Evolutionary conservation across 1,284 basidiomycete species (phyloP).

Genomic region (Moniliella sp.): DNA sequence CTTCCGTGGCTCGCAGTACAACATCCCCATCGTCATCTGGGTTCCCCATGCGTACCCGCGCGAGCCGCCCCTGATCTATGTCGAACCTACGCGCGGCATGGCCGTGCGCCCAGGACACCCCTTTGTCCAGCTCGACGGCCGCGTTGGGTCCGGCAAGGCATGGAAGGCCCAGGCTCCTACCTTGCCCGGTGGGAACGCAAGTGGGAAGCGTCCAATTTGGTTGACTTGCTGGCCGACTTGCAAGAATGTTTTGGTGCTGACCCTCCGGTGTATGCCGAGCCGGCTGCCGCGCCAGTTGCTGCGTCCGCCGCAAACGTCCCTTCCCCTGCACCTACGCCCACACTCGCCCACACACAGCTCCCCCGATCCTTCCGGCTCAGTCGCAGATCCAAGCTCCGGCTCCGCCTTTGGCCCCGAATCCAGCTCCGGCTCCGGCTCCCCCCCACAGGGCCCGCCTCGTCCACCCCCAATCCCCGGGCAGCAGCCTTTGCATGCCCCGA

Average conservation of each 20-base stretch:
- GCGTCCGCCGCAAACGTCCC: neutral
- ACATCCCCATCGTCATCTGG: conserved; percentile 83
- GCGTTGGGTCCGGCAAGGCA: conserved; percentile 34
- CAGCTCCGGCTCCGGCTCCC: neutral
- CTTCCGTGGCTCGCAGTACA: conserved; percentile 57
- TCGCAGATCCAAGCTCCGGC: conserved; percentile 27
- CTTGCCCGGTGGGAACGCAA: conserved; percentile 56
- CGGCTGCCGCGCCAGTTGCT: conserved; percentile 43
- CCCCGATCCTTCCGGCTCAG: conserved; percentile 2
- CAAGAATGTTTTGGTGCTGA: conserved; percentile 58
- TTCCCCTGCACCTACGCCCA: conserved; percentile 5
- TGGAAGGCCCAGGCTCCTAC: conserved; percentile 41
- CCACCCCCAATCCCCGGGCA: too few relatives aligned
- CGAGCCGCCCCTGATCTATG: conserved; percentile 66
- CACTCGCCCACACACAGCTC: conserved; percentile 1
- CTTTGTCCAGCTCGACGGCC: conserved; percentile 64
- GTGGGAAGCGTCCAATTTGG: conserved; percentile 54
- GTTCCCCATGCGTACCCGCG: conserved; percentile 32
- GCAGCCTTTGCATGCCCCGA: too few relatives aligned
- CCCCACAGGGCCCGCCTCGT: neutral
- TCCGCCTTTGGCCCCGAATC: neutral
- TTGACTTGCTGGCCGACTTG: conserved; percentile 49
- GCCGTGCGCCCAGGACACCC: conserved; percentile 51
- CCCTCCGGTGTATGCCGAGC: conserved; percentile 62
- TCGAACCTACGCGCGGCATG: conserved; percentile 81